Base-by-base conservation (phyloP, 2,329 filamentous ascomycete genomes). In the Scedosporium aurantiacum region DNA sequence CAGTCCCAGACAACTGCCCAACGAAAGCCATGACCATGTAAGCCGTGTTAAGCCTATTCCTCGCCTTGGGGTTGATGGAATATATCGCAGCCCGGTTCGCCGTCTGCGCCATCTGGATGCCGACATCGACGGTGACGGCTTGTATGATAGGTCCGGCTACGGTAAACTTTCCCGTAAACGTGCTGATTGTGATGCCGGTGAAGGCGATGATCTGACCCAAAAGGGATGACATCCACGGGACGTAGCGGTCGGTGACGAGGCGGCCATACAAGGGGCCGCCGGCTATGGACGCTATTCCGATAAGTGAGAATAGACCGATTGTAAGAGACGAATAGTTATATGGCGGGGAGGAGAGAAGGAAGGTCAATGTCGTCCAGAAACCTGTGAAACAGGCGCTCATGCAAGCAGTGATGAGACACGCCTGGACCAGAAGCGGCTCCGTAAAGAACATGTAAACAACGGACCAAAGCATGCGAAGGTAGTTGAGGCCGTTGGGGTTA, bases 1-100 rank as follows among this genome's bases (percentile, higher is more conserved):
- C 78, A 0, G 85, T 87, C 0, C 89, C 89, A 1, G 85, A 86
- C 56, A 94, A 66, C 74, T 94, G 90, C 0, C 90, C 90, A 28
- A 81, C 84, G 67, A 93, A 93, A 0, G 83, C 84, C 6, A 81
- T 79, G 0, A 91, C 79, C 90, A 93, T 94, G 68, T 91, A 94
- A 1, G 86, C 88, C 0, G 89, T 91, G 69, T 94, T 94, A 25
- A 93, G 81, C 3, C 90, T 74, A 72, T 91, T 94, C 4, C 88
- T 75, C 0, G 86, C 85, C 63, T 83, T 85, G 0, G 89, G 85
- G 60, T 88, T 86, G 23, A 93, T 84, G 1, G 76, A 74, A 66
- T 90, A 92, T 21, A 94, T 88, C 3, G 83, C 79, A 0, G 80
- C 79, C 0, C 90, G 76, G 67, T 92, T 91, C 1, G 87, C 87